A percentile compares a stretch with the other conserved stretches of the same genome.
Evolutionary conservation across 1,284 basidiomycete species (phyloP).

Genomic region (Cryptococcus sp.): DNA sequence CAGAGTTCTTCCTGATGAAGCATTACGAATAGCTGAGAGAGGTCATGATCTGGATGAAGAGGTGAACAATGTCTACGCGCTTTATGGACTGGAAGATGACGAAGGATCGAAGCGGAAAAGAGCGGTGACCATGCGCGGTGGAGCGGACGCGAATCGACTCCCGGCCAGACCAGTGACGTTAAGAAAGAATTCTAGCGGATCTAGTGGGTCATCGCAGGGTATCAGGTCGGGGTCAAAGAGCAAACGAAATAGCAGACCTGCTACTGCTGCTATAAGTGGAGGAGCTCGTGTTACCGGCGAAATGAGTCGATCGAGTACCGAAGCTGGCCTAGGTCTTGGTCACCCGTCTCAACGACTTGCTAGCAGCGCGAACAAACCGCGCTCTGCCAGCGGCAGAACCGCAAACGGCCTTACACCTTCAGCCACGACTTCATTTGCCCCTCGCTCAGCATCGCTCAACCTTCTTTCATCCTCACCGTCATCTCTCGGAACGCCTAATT

Average conservation of each 20-base stretch:
- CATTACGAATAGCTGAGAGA: constrained; percentile 30
- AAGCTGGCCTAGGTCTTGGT: constrained; percentile 14
- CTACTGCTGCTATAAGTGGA: constrained; percentile 1
- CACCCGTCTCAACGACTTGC: constrained; percentile 5
- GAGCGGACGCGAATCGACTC: too few species aligned
- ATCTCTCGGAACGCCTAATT: constrained; percentile 9
- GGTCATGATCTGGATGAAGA: constrained; percentile 24
- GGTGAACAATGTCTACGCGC: constrained; percentile 1
- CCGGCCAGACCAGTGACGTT: too few species aligned
- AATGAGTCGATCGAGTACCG: neutral
- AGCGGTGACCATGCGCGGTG: neutral
- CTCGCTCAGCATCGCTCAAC: constrained; percentile 35
- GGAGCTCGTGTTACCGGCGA: neutral
- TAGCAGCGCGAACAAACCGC: neutral
- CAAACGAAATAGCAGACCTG: neutral
- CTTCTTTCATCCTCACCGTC: constrained; percentile 14
- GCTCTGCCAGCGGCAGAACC: neutral
- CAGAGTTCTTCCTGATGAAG: constrained; percentile 29
- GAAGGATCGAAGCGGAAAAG: neutral
- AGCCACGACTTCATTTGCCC: constrained; percentile 2
- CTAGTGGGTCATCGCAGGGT: too few species aligned
- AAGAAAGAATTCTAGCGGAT: too few species aligned
- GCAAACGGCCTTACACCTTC: neutral
- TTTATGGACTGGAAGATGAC: neutral
- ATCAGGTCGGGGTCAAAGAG: neutral